A percentile compares a stretch with the other conserved stretches of the same genome.
phyloP scores from a whole-genome alignment of 1,139 yeast species.

The Zygoascus hellenicus region DNA sequence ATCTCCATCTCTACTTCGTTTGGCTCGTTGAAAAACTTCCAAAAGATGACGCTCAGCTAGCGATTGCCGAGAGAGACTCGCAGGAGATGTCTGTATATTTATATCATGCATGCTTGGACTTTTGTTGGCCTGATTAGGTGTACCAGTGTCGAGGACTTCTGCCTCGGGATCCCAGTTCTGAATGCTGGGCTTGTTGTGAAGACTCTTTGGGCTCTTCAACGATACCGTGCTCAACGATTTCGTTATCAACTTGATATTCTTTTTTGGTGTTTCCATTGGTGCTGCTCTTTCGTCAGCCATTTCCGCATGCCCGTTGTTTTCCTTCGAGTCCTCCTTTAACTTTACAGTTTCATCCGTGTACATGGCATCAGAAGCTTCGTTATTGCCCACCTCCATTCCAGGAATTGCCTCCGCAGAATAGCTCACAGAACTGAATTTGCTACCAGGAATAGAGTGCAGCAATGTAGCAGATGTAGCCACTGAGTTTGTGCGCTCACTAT shows the following conservation, averaged over 20 bases:
- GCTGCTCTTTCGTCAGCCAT: neutral
- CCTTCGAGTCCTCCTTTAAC: neutral
- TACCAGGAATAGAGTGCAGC: neutral
- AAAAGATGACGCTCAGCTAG: constrained; percentile 26
- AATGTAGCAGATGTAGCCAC: neutral
- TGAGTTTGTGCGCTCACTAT: neutral
- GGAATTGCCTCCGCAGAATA: neutral
- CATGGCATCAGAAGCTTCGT: neutral
- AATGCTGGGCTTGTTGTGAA: too few species aligned
- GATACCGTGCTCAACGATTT: too few species aligned
- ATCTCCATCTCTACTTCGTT: constrained; percentile 17
- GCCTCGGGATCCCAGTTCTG: too few species aligned
- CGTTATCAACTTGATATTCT: neutral
- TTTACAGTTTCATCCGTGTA: neutral
- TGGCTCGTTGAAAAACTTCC: constrained; percentile 22
- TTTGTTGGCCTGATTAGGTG: too few species aligned
- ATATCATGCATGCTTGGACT: too few species aligned
- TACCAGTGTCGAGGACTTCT: too few species aligned
- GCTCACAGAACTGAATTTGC: neutral
- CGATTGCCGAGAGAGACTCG: constrained; percentile 19
- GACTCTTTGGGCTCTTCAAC: too few species aligned
- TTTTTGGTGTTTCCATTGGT: neutral
- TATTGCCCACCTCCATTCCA: neutral
- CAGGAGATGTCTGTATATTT: neutral
- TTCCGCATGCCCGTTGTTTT: too few species aligned